These are phyloP conservation scores for Clarireedia paspali DNA, from an alignment of 2,329 filamentous ascomycete genomes.

Conservation along the genomic window DNA sequence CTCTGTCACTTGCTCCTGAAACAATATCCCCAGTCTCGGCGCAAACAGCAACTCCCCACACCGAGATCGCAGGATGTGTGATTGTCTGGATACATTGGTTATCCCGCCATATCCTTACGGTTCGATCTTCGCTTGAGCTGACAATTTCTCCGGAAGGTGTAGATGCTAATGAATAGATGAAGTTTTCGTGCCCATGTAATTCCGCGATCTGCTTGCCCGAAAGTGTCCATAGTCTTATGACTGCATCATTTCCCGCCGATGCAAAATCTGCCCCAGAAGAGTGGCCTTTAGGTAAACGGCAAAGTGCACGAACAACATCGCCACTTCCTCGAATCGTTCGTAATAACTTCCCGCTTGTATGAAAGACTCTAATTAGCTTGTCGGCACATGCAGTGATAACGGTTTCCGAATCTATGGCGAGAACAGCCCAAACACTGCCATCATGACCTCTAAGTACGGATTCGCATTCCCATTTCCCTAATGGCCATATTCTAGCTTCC, in stretches of 20 bases:
- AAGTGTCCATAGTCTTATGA: conserved; percentile 81
- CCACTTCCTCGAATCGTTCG: conserved; percentile 61
- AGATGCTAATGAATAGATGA: conserved; percentile 78
- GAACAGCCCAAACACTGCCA: conserved; percentile 82
- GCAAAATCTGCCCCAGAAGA: conserved; percentile 85
- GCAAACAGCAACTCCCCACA: conserved; percentile 87
- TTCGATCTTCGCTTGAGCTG: conserved; percentile 91
- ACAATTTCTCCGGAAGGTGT: conserved; percentile 81
- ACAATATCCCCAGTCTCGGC: conserved; percentile 81
- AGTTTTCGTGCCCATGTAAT: conserved; percentile 84
- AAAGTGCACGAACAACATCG: conserved; percentile 84
- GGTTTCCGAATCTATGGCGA: conserved; percentile 71
- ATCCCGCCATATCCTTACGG: conserved; percentile 80
- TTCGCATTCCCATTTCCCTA: conserved; percentile 78
- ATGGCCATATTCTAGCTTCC: conserved; percentile 76
- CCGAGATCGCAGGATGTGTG: conserved; percentile 91
- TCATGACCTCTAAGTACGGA: conserved; percentile 67
- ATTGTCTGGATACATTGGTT: conserved; percentile 86
- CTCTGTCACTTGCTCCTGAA: conserved; percentile 83
- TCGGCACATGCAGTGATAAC: conserved; percentile 92
- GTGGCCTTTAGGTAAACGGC: conserved; percentile 67
- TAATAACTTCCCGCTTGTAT: conserved; percentile 54
- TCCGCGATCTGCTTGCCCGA: conserved; percentile 69
- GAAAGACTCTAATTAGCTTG: conserved; percentile 78
- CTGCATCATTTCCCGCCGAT: conserved; percentile 86